Evolutionary conservation across 78 protist genomes (phyloP).

Genomic region (Tieghemostelium lacteum): DNA sequence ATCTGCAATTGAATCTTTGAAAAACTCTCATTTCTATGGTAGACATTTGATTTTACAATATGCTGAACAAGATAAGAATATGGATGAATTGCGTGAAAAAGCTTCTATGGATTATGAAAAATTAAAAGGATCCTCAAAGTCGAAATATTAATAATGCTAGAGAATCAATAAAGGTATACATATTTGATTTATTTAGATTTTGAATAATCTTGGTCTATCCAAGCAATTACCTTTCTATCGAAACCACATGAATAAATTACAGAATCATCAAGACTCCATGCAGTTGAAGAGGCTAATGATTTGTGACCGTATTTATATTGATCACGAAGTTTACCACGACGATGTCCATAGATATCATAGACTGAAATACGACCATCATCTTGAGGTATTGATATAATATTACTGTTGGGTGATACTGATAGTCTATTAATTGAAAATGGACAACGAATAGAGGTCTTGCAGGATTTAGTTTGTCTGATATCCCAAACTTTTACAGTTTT

Average conservation of each 20-base stretch:
- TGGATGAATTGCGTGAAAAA: slow-evolving; percentile 54
- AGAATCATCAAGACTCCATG: slow-evolving; percentile 64
- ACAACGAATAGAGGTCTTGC: slow-evolving; percentile 68
- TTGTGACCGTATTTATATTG: slow-evolving; percentile 77
- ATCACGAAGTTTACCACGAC: slow-evolving; percentile 72
- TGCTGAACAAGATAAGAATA: slow-evolving; percentile 71
- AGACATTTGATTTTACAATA: slow-evolving; percentile 72
- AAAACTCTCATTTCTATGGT: slow-evolving; percentile 96
- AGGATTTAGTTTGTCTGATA: slow-evolving; percentile 39
- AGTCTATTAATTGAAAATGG: slow-evolving; percentile 47
- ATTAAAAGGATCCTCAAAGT: slow-evolving; percentile 3
- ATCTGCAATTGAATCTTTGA: slow-evolving; percentile 91
- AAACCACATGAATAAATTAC: slow-evolving; percentile 52
- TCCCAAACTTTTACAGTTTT: slow-evolving; percentile 60
- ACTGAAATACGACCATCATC: slow-evolving; percentile 75
- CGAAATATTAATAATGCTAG: neutral
- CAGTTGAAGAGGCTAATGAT: slow-evolving; percentile 46
- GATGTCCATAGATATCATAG: slow-evolving; percentile 60
- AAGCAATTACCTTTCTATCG: slow-evolving; percentile 45
- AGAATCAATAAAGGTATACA: neutral
- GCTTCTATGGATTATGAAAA: slow-evolving; percentile 38
- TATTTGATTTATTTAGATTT: neutral
- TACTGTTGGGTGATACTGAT: slow-evolving; percentile 29
- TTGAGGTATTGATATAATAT: slow-evolving; percentile 49
- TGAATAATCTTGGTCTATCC: neutral